Conservation (phyloP, 2,329 filamentous ascomycete genomes). For the Aspergillus pseudoglaucus region DNA sequence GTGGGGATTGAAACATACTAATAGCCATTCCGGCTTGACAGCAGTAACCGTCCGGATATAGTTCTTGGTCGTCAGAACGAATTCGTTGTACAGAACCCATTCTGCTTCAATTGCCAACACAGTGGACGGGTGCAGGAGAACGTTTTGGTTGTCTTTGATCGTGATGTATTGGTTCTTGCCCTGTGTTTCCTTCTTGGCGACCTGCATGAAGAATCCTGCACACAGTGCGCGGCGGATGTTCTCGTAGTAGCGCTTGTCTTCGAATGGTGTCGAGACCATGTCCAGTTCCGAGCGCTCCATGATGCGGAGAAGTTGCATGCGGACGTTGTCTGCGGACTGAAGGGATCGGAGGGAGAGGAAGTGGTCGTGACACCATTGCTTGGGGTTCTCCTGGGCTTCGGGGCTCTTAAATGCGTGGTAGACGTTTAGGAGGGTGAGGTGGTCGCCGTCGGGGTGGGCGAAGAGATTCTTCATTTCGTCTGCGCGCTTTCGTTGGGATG, state of each 20-base stretch:
- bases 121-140: slow-evolving; percentile 88
- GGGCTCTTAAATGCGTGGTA: slow-evolving; percentile 93
- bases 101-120: slow-evolving; percentile 83
- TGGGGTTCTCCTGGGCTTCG: slow-evolving; percentile 63
- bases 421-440: slow-evolving; percentile 91
- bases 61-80: slow-evolving; percentile 95
- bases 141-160: slow-evolving; percentile 91
- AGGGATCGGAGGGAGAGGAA: slow-evolving; percentile 86
- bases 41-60: slow-evolving; percentile 92
- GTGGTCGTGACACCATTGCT: slow-evolving; percentile 95
- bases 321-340: slow-evolving; percentile 89
- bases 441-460: slow-evolving; percentile 86
- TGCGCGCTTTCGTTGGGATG: slow-evolving; percentile 76
- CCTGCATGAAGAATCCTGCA: slow-evolving; percentile 98
- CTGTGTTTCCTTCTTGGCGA: slow-evolving; percentile 83
- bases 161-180: slow-evolving; percentile 84
- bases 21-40: slow-evolving; percentile 86
- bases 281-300: slow-evolving; percentile 91
- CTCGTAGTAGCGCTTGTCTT: slow-evolving; percentile 95
- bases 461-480: slow-evolving; percentile 98
- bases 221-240: slow-evolving; percentile 92
- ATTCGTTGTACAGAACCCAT: slow-evolving; percentile 98
- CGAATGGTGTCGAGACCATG: slow-evolving; percentile 80
- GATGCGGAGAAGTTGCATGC: slow-evolving; percentile 83
- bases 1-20: slow-evolving; percentile 52